Evolutionary conservation across 2,329 filamentous ascomycete genomes (phyloP), one percentile per base, ranked within the genome.

Genomic region (Phoma sp.): DNA sequence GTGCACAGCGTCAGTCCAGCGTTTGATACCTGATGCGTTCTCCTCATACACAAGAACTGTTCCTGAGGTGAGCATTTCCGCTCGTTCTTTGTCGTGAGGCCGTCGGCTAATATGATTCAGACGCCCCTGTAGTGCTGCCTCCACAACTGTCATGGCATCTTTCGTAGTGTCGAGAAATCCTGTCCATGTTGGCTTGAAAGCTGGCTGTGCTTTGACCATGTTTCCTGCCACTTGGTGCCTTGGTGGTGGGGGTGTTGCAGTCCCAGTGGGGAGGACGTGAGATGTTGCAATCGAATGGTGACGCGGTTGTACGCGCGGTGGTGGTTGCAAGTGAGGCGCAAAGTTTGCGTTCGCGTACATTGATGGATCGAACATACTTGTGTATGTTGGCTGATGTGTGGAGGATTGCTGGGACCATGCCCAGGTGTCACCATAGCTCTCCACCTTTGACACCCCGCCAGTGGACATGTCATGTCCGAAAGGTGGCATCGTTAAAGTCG

Each of bases 21-120:
- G 84, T 78, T 96, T 96, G 77, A 96, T 96, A 5, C 92, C 92
- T 0, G 92, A 96, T 0, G 91, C 88, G 57, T 91, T 88, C 73
- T 96, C 92, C 68, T 96, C 92, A 74, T 96, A 97, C 61, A 96
- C 91, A 76, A 96, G 95, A 39, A 96, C 85, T 62, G 89, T 89
- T 29, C 93, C 93, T 63, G 91, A 96, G 62, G 84, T 84, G 69
- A 96, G 95, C 45, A 96, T 84, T 17, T 85, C 82, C 20, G 82
- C 80, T 45, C 92, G 84, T 75, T 96, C 93, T 45, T 91, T 84
- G 67, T 96, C 93, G 72, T 96, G 91, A 1, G 93, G 93, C 47
- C 93, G 84, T 42, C 93, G 88, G 15, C 91, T 87, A 17, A 95
- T 90, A 73, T 95, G 92, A 42, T 83, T 83, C 7, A 93, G 78